These are phyloP conservation scores for Lipomyces yamanashiensis DNA, from an alignment of 805 yeast species.

Conservation along the genomic window DNA sequence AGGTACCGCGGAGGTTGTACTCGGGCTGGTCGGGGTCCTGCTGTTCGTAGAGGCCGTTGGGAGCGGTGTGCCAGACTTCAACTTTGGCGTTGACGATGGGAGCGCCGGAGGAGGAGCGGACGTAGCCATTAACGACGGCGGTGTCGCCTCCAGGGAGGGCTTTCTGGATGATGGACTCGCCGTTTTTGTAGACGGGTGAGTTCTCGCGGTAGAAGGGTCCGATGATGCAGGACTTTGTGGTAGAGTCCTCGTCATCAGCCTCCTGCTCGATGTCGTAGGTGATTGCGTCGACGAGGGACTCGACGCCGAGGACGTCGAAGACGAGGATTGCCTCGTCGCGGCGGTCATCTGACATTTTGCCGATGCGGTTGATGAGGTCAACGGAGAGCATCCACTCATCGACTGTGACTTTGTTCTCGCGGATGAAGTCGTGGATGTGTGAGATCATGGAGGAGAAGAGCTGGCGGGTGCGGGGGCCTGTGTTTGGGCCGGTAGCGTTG, in stretches of 20 bases:
- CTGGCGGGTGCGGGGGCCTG: slow-evolving; percentile 41
- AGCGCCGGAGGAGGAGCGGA: slow-evolving; percentile 39
- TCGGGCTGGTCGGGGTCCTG: slow-evolving; percentile 47
- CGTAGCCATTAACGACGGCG: slow-evolving; percentile 41
- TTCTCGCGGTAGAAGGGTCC: slow-evolving; percentile 46
- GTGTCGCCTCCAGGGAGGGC: slow-evolving; percentile 44
- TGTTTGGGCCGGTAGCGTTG: slow-evolving; percentile 43
- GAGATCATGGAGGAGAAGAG: slow-evolving; percentile 42
- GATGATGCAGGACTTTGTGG: slow-evolving; percentile 44
- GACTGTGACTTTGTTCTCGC: slow-evolving; percentile 45
- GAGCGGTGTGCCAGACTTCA: slow-evolving; percentile 48
- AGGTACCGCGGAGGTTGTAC: slow-evolving; percentile 45
- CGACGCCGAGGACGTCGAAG: slow-evolving; percentile 45
- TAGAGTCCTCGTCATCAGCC: slow-evolving; percentile 12
- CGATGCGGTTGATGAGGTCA: slow-evolving; percentile 43
- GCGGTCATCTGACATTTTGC: slow-evolving; percentile 43
- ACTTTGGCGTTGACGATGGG: slow-evolving; percentile 43
- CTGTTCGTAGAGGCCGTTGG: slow-evolving; percentile 46
- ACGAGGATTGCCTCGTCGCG: slow-evolving; percentile 46
- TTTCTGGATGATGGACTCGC: slow-evolving; percentile 43
- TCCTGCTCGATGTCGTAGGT: slow-evolving; percentile 39
- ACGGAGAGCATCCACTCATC: slow-evolving; percentile 46
- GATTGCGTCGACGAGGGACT: slow-evolving; percentile 44
- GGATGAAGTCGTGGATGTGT: slow-evolving; percentile 45
- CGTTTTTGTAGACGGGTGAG: slow-evolving; percentile 43